phyloP scores from a whole-genome alignment of 495 filamentous ascomycete genomes.

The Neurospora sp. region DNA sequence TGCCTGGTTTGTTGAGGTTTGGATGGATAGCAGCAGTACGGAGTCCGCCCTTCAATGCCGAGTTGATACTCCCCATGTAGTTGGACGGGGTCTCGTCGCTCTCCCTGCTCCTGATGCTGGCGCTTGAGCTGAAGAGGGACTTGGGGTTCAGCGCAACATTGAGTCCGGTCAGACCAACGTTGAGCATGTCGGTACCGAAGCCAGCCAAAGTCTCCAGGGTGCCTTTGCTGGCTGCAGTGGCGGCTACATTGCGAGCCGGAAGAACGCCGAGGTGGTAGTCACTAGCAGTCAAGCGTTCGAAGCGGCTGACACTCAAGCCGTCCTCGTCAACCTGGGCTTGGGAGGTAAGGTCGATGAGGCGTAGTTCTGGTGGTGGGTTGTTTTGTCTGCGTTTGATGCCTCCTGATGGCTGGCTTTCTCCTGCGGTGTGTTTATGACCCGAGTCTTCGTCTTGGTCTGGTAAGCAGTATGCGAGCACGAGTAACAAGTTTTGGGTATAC shows the following conservation, averaged over 20 bases:
- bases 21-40: slow-evolving; percentile 31
- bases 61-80: slow-evolving; percentile 1
- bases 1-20: slow-evolving; percentile 49
- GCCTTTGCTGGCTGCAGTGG: slow-evolving; percentile 55
- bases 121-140: slow-evolving; percentile 74
- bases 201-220: slow-evolving; percentile 56
- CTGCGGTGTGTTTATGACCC: slow-evolving; percentile 25
- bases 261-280: slow-evolving; percentile 87
- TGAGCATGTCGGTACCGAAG: slow-evolving; percentile 55
- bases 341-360: slow-evolving; percentile 77
- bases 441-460: slow-evolving; percentile 51
- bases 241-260: slow-evolving; percentile 55
- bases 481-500: slow-evolving; percentile 84
- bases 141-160: slow-evolving; percentile 78
- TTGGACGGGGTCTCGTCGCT: slow-evolving; percentile 36
- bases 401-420: slow-evolving; percentile 42
- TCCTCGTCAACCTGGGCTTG: slow-evolving; percentile 71
- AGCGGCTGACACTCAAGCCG: slow-evolving; percentile 70
- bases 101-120: slow-evolving; percentile 65
- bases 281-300: slow-evolving; percentile 72
- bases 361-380: slow-evolving; percentile 75
- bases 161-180: slow-evolving; percentile 45
- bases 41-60: slow-evolving; percentile 9
- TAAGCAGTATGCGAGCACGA: slow-evolving; percentile 82
- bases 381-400: slow-evolving; percentile 58